A percentile compares a stretch with the other conserved stretches of the same genome.
These are phyloP conservation scores for Phlegmacium glaucopus DNA, from an alignment of 768 basidiomycete genomes.

Conservation along the genomic window DNA sequence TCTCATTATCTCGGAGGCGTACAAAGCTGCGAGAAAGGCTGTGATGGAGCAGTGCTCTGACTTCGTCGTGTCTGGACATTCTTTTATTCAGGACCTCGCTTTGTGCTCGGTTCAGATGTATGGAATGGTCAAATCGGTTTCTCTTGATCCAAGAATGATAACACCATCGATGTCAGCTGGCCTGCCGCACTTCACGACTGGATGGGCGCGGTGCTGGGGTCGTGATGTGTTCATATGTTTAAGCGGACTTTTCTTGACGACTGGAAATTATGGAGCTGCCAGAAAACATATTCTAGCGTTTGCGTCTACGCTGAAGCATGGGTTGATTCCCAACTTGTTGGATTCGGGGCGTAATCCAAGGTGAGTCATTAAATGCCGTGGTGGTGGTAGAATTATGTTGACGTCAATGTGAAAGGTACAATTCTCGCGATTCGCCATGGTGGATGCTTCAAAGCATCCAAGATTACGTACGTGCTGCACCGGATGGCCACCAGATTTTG, in stretches of 20 bases:
- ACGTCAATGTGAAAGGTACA: slow-evolving; percentile 54
- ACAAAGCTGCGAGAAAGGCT: slow-evolving; percentile 83
- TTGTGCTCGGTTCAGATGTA: slow-evolving; percentile 87
- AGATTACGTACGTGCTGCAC: slow-evolving; percentile 82
- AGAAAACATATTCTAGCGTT: slow-evolving; percentile 91
- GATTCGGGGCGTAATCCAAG: slow-evolving; percentile 86
- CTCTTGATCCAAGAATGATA: slow-evolving; percentile 66
- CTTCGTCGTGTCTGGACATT: slow-evolving; percentile 80
- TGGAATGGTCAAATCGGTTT: slow-evolving; percentile 87
- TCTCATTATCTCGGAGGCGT: slow-evolving; percentile 83
- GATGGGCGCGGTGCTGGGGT: slow-evolving; percentile 98
- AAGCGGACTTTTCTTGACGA: slow-evolving; percentile 90
- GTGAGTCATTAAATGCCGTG: slow-evolving; percentile 34
- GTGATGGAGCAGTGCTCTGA: slow-evolving; percentile 88
- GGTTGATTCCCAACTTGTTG: slow-evolving; percentile 92
- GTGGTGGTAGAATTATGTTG: not conserved
- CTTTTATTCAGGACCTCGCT: slow-evolving; percentile 88
- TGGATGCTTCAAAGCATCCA: slow-evolving; percentile 99
- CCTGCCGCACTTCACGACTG: slow-evolving; percentile 87
- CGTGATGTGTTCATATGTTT: slow-evolving; percentile 93
- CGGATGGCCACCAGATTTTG: slow-evolving; percentile 79
- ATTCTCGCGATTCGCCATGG: slow-evolving; percentile 98
- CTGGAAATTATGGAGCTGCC: slow-evolving; percentile 84
- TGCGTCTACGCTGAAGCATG: slow-evolving; percentile 90
- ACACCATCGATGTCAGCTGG: slow-evolving; percentile 92